phyloP scores from a whole-genome alignment of 495 filamentous ascomycete genomes.

The Pyrenopolyporus hunteri region DNA sequence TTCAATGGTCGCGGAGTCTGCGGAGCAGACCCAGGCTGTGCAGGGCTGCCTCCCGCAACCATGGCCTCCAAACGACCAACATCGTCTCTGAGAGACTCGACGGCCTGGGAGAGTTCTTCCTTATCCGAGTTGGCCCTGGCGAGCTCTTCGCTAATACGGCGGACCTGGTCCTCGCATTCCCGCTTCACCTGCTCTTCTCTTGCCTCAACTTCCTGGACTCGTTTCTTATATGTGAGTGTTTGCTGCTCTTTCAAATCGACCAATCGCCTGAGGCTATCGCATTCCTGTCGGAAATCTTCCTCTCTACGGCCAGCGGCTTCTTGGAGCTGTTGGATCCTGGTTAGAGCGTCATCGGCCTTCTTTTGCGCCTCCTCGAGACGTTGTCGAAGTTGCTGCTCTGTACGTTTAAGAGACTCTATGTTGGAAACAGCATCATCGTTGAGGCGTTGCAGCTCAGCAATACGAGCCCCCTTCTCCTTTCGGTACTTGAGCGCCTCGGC shows the following conservation, averaged over 20 bases:
- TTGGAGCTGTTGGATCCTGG: slow-evolving; percentile 80
- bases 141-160: slow-evolving; percentile 75
- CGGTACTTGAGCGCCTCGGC: slow-evolving; percentile 86
- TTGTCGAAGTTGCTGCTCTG: slow-evolving; percentile 77
- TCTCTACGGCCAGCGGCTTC: slow-evolving; percentile 78
- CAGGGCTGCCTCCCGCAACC: slow-evolving; percentile 41
- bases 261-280: slow-evolving; percentile 78
- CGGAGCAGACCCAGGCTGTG: slow-evolving; percentile 51
- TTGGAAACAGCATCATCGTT: slow-evolving; percentile 81
- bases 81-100: slow-evolving; percentile 72
- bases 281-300: slow-evolving; percentile 80
- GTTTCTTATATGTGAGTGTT: slow-evolving; percentile 76
- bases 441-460: slow-evolving; percentile 83
- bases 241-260: slow-evolving; percentile 85
- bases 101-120: slow-evolving; percentile 68
- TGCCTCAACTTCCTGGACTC: slow-evolving; percentile 81
- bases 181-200: slow-evolving; percentile 79
- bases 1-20: slow-evolving; percentile 67
- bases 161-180: slow-evolving; percentile 80
- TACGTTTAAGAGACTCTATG: slow-evolving; percentile 76
- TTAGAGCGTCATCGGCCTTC: slow-evolving; percentile 82
- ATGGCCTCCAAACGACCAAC: slow-evolving; percentile 65
- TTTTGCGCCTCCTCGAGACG: slow-evolving; percentile 82
- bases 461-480: slow-evolving; percentile 89
- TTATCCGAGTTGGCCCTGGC: slow-evolving; percentile 70